Base-by-base conservation (phyloP, 1,139 yeast species). In the Lodderomyces jiufengensis region DNA sequence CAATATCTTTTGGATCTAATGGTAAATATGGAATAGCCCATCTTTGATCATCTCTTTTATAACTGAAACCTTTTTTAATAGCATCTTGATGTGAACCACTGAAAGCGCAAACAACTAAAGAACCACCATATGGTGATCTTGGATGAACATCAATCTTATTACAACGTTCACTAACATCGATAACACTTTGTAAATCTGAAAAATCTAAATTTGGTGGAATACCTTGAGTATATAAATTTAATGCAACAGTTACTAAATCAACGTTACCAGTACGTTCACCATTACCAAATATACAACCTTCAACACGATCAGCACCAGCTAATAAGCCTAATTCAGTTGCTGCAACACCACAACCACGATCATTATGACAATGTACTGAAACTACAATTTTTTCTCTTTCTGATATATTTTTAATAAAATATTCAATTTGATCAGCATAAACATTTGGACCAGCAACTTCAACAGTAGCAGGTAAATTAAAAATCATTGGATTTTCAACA, bases 211-310 rank as follows among this genome's bases (percentile, higher is more conserved):
- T 54, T 16, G 76, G 76, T 18, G 67, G 49, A 33, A 66, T 56
- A 15, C 76, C 76, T 36, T 69, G 70, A 11, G 76, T 68, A 51
- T 70, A 70, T 56, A 70, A 51, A 50, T 70, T 70, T 40, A 70
- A 61, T 3, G 76, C 76, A 36, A 70, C 63, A 8, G 76, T 69
- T 24, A 70, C 66, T 46, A 70, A 61, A 46, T 70, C 76, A 36
- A 70, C 76, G 42, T 70, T 70, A 41, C 76, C 76, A 12, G 76
- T 70, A 52, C 76, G 58, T 52, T 70, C 76, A 43, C 76, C 76
- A 40, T 67, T 69, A 11, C 76, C 76, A 38, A 70, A 70, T 37
- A 70, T 60, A 55, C 75, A 69, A 2, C 76, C 76, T 47, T 70
- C 76, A 20, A 70, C 71, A 51, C 76, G 59, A 50, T 70, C 75